These are phyloP conservation scores for Alternaria atra DNA, from an alignment of 2,329 filamentous ascomycete genomes.

Conservation along the genomic window DNA sequence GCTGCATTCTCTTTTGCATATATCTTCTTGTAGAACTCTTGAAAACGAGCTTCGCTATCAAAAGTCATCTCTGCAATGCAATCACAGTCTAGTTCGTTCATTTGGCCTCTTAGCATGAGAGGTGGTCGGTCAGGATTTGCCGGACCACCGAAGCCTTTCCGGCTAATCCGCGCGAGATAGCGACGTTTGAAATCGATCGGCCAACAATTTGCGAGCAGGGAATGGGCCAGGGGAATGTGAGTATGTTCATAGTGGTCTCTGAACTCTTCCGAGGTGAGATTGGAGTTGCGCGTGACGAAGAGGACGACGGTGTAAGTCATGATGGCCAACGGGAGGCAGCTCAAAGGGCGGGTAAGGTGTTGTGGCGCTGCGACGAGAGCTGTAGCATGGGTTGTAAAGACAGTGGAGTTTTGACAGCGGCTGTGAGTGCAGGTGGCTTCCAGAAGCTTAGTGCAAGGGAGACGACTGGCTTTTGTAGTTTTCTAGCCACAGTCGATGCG, in stretches of 20 bases:
- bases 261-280: conserved; percentile 37
- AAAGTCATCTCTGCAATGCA: conserved; percentile 39
- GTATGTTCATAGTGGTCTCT: conserved; percentile 38
- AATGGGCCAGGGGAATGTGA: conserved; percentile 37
- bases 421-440: conserved; percentile 9
- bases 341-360: not conserved
- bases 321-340: not conserved
- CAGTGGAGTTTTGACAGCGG: conserved; percentile 18
- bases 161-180: conserved; percentile 37
- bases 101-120: conserved; percentile 32
- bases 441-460: conserved; percentile 21
- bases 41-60: conserved; percentile 31
- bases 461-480: conserved; percentile 20
- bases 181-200: conserved; percentile 34
- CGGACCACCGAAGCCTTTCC: conserved; percentile 38
- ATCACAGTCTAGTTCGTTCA: conserved; percentile 38
- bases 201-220: conserved; percentile 29
- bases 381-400: not conserved
- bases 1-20: conserved; percentile 33
- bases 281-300: conserved; percentile 35
- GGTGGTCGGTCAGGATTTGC: conserved; percentile 35
- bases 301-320: conserved; percentile 41
- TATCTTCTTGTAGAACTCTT: conserved; percentile 37
- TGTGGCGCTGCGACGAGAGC: not conserved
- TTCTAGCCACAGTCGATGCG: not conserved